Percentiles rank a stretch among this genome's conserved stretches.
Conservation (phyloP, 495 filamentous ascomycete genomes). For the Penicillium steckii region DNA sequence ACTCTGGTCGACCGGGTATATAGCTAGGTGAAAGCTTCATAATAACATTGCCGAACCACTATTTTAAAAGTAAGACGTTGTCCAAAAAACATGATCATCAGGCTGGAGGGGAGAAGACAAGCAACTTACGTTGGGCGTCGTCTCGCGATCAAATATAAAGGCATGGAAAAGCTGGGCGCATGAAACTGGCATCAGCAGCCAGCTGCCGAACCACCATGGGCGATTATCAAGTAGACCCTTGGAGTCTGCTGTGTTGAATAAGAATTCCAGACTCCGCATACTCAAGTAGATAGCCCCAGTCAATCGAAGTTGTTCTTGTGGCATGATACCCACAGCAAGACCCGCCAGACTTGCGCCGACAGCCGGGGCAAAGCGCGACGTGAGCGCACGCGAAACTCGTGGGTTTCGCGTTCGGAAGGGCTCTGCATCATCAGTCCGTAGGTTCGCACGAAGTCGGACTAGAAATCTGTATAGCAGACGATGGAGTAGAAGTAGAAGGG, state of each 20-base stretch:
- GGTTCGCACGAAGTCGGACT: conserved; percentile 68
- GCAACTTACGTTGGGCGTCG: conserved; percentile 62
- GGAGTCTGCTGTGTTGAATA: conserved; percentile 79
- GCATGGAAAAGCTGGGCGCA: conserved; percentile 89
- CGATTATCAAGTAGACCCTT: conserved; percentile 74
- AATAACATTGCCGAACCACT: conserved; percentile 72
- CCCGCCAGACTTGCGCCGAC: conserved; percentile 86
- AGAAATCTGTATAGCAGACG: conserved; percentile 90
- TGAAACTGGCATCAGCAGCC: conserved; percentile 91
- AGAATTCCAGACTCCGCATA: conserved; percentile 79
- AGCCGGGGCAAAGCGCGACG: conserved; percentile 79
- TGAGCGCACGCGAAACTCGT: conserved; percentile 66
- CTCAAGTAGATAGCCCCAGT: conserved; percentile 76
- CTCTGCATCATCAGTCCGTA: conserved; percentile 70
- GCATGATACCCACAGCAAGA: conserved; percentile 74
- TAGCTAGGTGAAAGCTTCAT: conserved; percentile 74
- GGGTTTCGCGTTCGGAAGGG: conserved; percentile 85
- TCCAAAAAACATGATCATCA: background rate
- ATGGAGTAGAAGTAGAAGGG: conserved; percentile 81
- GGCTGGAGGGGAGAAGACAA: too few species aligned
- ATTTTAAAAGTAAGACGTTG: conserved; percentile 9
- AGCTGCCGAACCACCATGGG: conserved; percentile 93
- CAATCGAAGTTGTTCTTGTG: conserved; percentile 71
- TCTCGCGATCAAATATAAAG: conserved; percentile 89
- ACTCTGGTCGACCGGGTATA: conserved; percentile 67